phyloP scores from a whole-genome alignment of 441 rosid genomes.

The Syzygium malaccense region DNA sequence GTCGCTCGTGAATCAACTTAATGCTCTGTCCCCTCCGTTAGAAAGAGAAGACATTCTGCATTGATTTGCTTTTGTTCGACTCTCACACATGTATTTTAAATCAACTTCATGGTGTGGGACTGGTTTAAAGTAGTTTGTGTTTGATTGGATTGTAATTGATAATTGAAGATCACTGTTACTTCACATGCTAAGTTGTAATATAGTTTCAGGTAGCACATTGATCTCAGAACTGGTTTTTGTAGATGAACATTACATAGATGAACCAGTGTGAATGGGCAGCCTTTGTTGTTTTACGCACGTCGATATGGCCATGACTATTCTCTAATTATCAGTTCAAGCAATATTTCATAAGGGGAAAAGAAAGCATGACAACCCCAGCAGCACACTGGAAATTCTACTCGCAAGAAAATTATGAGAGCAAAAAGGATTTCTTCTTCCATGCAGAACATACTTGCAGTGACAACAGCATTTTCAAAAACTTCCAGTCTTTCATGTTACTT shows the following conservation, averaged over 20 bases:
- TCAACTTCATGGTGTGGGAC: neutral
- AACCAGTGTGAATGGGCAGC: neutral
- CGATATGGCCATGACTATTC: neutral
- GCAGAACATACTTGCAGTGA: neutral
- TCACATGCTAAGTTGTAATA: neutral
- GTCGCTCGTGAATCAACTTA: too few relatives aligned
- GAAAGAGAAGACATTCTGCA: too few relatives aligned
- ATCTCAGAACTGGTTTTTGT: neutral
- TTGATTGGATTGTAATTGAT: neutral
- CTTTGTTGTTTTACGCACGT: neutral
- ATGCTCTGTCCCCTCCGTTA: too few relatives aligned
- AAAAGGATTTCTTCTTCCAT: neutral
- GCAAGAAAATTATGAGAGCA: neutral
- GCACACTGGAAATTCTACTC: neutral
- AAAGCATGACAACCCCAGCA: neutral
- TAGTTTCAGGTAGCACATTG: neutral
- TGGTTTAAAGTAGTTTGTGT: neutral
- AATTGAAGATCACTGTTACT: neutral
- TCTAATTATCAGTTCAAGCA: neutral
- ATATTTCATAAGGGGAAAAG: neutral
- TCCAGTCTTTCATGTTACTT: neutral
- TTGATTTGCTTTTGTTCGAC: too few relatives aligned
- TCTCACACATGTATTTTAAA: too few relatives aligned
- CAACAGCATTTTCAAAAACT: neutral
- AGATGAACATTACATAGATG: neutral